Base-by-base conservation (phyloP, 1,139 yeast genomes). In the Kodamaea sp. region DNA sequence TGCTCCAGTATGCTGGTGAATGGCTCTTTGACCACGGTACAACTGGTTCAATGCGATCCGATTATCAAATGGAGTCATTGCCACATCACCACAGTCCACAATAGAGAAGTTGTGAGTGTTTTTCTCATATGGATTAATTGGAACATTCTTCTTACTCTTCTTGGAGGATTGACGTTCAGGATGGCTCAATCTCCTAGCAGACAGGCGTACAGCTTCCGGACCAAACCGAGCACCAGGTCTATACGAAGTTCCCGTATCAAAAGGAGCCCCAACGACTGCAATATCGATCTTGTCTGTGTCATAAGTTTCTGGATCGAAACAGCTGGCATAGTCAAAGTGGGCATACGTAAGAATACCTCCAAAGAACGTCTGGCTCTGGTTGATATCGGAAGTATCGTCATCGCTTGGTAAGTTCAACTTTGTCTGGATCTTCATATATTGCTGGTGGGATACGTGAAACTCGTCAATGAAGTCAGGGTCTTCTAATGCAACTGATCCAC, bases 61-160 rank as follows among this genome's bases (percentile, higher is more conserved):
- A 46, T 75, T 73, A 43, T 76, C 81, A 43, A 74, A 74, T 11
- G 80, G 80, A 1, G 73, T 68, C 73, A 75, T 66, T 15, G 78
- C 73, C 8, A 75, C 72, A 48, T 76, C 80, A 5, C 80, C 81
- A 52, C 80, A 76, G 46, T 76, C 81, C 4, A 75, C 62, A 18
- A 68, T 59, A 5, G 63, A 44, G 18, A 55, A 53, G 40, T 66
- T 65, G 41, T 65, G 72, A 23, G 56, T 48, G 18, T 15, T 30
- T 2, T 32, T 25, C 26, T 56, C 53, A 34, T 57, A 59, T 1
- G 66, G 66, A 36, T 61, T 50, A 2, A 50, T 22, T 1, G 38
- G 38, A 13, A 30, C 42, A 25, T 47, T 46, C 20, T 28, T 32
- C 12, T 19, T 13, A 6, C 48, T 38, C 32, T 52, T 46, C 18